Base-by-base conservation (phyloP, 768 basidiomycete species). In the Kwoniella europaea region DNA sequence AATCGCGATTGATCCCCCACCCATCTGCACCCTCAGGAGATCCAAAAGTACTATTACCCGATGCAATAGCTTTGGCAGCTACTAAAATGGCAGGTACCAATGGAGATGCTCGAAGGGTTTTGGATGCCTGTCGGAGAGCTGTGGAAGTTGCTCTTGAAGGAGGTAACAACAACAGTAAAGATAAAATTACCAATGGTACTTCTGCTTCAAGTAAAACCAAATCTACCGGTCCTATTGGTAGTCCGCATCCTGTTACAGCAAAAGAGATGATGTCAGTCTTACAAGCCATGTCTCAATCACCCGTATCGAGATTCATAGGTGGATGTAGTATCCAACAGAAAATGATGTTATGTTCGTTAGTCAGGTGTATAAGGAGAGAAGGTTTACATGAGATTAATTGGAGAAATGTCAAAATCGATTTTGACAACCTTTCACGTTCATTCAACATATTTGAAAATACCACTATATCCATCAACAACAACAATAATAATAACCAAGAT, bases 121-220 rank as follows among this genome's bases (percentile, higher is more conserved):
- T 99, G 68, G 97, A 99, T 80, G 91, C 96, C 57, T 97, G 94
- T 85, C 87, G 95, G 75, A 91, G 94, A 0, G 90, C 92, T 0
- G 92, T 94, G 6, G 94, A 96, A 81, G 88, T 92, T 18, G 90
- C 90, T 6, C 57, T 82, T 35, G 79, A 81, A 46, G 20, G 53
- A 12, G 43, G 20, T 20, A 20, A 35, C 43, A 46, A 52, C 3
- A 58, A 44, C 52, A 59, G 12, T n/a, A 53, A 9, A 18, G 35
- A 61, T 42, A 15, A 0, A 22, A 35, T 15, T 2, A 24, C 18
- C 13, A 66, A 41, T 44, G 35, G 20, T 27, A 42, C 2, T 6
- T 20, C 29, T 41, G 41, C 10, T 6, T 15, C 46, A 50, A 6
- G 46, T 18, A 50, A 50, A 15, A 2, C 46, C 46, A 50, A 50